Evolutionary conservation across 495 filamentous ascomycete genomes (phyloP).

Genomic region (Daldinia vernicosa): DNA sequence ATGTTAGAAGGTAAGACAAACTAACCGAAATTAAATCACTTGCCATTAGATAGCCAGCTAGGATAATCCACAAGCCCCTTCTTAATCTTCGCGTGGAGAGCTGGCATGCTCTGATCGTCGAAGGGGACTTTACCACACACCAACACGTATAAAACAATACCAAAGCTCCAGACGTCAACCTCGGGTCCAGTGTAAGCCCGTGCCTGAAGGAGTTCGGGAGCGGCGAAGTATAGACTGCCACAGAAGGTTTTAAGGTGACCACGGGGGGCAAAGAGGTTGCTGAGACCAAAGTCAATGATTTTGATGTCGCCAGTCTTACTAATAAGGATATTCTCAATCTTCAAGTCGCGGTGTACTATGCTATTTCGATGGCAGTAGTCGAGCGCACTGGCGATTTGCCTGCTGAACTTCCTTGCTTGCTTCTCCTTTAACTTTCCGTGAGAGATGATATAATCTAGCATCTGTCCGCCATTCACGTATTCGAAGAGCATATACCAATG

Average conservation of each 20-base stretch:
- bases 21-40: constrained; percentile 40
- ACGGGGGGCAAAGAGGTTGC: constrained; percentile 92
- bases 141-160: constrained; percentile 97
- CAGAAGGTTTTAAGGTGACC: constrained; percentile 95
- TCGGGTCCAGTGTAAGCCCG: constrained; percentile 95
- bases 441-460: constrained; percentile 99
- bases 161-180: constrained; percentile 99
- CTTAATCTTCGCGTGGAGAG: constrained; percentile 98
- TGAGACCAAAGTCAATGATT: constrained; percentile 98
- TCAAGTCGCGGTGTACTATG: constrained; percentile 96
- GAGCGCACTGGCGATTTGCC: constrained; percentile 97
- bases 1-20: constrained; percentile 44
- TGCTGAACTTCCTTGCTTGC: constrained; percentile 95
- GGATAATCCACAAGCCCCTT: constrained; percentile 96
- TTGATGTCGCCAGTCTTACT: constrained; percentile 99
- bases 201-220: constrained; percentile 92
- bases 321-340: constrained; percentile 99
- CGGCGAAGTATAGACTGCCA: constrained; percentile 97
- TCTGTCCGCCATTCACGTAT: constrained; percentile 98
- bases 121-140: constrained; percentile 99
- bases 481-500: constrained; percentile 99
- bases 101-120: constrained; percentile 99
- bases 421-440: constrained; percentile 98
- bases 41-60: constrained; percentile 87
- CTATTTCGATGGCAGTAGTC: constrained; percentile 99